Conservation (phyloP, 345 rosid genomes). For the Populus euphratica region DNA sequence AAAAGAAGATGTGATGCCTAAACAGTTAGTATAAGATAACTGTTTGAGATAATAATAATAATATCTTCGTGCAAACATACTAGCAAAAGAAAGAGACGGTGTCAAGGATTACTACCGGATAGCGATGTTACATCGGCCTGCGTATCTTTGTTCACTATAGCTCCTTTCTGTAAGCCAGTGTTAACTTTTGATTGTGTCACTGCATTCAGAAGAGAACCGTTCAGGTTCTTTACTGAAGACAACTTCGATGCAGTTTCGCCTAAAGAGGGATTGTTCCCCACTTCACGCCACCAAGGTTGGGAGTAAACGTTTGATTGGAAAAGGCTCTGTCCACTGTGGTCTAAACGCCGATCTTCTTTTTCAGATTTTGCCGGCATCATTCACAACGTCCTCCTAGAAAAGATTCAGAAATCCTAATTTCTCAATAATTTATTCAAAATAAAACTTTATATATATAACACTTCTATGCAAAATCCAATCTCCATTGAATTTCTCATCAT, state of each 20-base stretch:
- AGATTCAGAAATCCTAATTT: conserved; percentile 11
- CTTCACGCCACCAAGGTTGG: conserved; percentile 58
- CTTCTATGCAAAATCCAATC: background rate
- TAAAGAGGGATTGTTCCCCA: conserved; percentile 23
- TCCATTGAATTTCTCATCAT: background rate
- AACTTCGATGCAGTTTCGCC: conserved; percentile 29
- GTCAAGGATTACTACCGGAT: conserved; percentile 10
- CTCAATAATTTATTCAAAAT: background rate
- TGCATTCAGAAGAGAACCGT: conserved; percentile 27
- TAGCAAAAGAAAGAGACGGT: background rate
- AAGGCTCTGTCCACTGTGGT: conserved; percentile 25
- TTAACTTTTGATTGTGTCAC: conserved; percentile 21
- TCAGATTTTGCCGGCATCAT: conserved; percentile 48
- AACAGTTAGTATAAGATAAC: background rate
- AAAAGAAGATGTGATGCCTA: background rate
- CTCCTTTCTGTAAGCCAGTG: conserved; percentile 25
- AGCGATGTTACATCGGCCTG: conserved; percentile 13
- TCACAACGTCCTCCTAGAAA: conserved; percentile 18
- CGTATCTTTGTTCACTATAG: conserved; percentile 10
- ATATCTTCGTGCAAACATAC: background rate
- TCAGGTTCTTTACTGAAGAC: conserved; percentile 20
- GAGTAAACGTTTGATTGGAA: conserved; percentile 29
- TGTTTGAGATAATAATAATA: background rate
- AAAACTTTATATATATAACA: background rate
- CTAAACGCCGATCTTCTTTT: conserved; percentile 26